A percentile compares a stretch with the other conserved stretches of the same genome.
phyloP scores from a whole-genome alignment of 345 rosid species.

The Passiflora organensis region DNA sequence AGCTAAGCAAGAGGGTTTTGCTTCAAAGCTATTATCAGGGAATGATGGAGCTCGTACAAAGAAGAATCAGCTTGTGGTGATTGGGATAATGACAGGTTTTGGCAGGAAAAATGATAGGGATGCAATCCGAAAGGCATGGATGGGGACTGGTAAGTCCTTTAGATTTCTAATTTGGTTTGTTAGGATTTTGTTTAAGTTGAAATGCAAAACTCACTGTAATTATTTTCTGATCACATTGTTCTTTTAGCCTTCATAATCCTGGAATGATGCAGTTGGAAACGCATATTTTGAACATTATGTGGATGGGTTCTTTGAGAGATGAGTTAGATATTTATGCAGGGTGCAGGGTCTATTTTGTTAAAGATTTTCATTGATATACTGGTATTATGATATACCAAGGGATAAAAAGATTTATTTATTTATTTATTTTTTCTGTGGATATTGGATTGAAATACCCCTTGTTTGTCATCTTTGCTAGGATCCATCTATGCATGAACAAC shows the following conservation, averaged over 20 bases:
- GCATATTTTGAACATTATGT: too few species aligned
- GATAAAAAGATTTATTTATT: too few species aligned
- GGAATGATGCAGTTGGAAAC: too few species aligned
- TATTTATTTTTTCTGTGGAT: too few species aligned
- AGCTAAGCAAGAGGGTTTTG: slow-evolving; percentile 28
- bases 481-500: too few species aligned
- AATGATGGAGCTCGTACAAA: slow-evolving; percentile 11
- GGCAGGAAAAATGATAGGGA: slow-evolving; percentile 23
- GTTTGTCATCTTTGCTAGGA: too few species aligned
- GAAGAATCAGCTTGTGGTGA: slow-evolving; percentile 19
- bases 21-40: slow-evolving; percentile 10
- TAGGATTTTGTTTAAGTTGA: background rate
- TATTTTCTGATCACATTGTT: background rate
- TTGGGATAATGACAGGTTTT: slow-evolving; percentile 23
- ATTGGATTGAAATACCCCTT: too few species aligned
- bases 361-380: too few species aligned
- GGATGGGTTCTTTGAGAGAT: too few species aligned
- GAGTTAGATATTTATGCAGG: too few species aligned
- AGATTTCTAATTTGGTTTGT: background rate
- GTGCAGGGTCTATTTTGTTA: too few species aligned
- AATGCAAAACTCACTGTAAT: background rate
- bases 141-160: slow-evolving; percentile 20
- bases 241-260: background rate
- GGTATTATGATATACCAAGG: too few species aligned
- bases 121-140: slow-evolving; percentile 31